Evolutionary conservation across 495 filamentous ascomycete genomes (phyloP), one percentile per base, ranked within the genome.

Genomic region (Xeromyces bisporus): DNA sequence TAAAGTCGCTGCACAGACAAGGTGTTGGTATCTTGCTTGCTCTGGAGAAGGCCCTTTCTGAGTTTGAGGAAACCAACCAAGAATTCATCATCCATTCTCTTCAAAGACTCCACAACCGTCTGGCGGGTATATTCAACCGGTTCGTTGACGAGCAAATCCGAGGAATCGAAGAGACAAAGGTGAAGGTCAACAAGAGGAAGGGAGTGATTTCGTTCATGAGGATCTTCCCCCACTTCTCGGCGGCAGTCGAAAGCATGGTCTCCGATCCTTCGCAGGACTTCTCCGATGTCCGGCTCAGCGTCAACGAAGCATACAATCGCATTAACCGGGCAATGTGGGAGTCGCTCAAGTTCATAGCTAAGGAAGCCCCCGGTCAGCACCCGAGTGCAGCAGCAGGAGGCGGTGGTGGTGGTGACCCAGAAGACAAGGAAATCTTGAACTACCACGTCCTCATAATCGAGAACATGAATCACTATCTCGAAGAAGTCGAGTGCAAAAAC

Each of bases 261-360:
- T 38, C 54, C n/a, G 48, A 56, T 4, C 49, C 56, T 7, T 48
- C 48, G 10, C 66, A 73, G 26, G 60, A 69, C 3, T 60, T 69
- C 32, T 69, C 69, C 31, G 67, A 72, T 13, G 64, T 89, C 36
- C 73, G 87, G 10, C 54, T 69, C 32, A 76, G 73, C 41, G 74
- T 93, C 37, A 84, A 96, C 44, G 69, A 80, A 29, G 82, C 86
- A 18, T 96, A 96, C 50, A 64, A 72, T 35, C 77, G 75, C 36
- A 80, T 94, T 44, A 85, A 92, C 50, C 86, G 80, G 42, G 77
- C 84, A 12, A 96, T 96, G 84, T 96, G 93, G 56, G 87, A 96
- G 52, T 83, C 76, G 10, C 67, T 96, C 27, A 89, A 87, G 43
- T 83, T 91, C 42, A 96, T 96, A 46, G 87, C 87, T 31, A 84